These are phyloP conservation scores for Podaxis pistillaris DNA, from an alignment of 768 basidiomycete species.

Conservation along the genomic window DNA sequence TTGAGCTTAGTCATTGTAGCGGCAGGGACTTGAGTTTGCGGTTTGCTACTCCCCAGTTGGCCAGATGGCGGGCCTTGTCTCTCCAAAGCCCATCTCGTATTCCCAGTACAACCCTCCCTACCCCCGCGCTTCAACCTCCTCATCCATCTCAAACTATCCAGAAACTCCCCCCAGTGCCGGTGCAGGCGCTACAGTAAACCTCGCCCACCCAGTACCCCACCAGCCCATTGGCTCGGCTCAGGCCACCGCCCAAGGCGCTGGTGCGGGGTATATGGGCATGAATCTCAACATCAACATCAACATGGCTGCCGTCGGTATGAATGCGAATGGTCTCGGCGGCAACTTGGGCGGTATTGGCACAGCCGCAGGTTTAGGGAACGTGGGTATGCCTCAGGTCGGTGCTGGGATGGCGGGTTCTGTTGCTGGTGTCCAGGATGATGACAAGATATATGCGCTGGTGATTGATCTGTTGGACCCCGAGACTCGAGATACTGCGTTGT, in stretches of 20 bases:
- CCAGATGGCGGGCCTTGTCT: constrained; percentile 61
- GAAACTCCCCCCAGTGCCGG: constrained; percentile 58
- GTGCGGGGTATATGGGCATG: constrained; percentile 5
- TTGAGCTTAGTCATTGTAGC: constrained; percentile 12
- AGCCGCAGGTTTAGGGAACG: background rate
- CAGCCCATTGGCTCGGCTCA: constrained; percentile 29
- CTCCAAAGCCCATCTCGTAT: constrained; percentile 61
- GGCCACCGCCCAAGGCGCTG: background rate
- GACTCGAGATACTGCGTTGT: constrained; percentile 84
- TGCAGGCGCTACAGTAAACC: constrained; percentile 32
- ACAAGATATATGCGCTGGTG: constrained; percentile 88
- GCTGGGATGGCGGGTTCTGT: constrained; percentile 15
- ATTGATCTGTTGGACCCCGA: constrained; percentile 81
- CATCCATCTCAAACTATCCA: constrained; percentile 52
- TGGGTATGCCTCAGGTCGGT: constrained; percentile 10
- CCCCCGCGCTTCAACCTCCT: constrained; percentile 42
- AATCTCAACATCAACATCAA: constrained; percentile 28
- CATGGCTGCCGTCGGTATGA: constrained; percentile 6
- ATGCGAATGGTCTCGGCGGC: constrained; percentile 23
- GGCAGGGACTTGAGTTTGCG: background rate
- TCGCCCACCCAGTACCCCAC: constrained; percentile 58
- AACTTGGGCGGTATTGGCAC: background rate
- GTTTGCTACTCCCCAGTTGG: background rate
- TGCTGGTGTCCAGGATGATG: constrained; percentile 44
- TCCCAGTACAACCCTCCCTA: constrained; percentile 61